A percentile compares a stretch with the other conserved stretches of the same genome.
Conservation (phyloP, 768 basidiomycete species). For the Gyrodon lividus region DNA sequence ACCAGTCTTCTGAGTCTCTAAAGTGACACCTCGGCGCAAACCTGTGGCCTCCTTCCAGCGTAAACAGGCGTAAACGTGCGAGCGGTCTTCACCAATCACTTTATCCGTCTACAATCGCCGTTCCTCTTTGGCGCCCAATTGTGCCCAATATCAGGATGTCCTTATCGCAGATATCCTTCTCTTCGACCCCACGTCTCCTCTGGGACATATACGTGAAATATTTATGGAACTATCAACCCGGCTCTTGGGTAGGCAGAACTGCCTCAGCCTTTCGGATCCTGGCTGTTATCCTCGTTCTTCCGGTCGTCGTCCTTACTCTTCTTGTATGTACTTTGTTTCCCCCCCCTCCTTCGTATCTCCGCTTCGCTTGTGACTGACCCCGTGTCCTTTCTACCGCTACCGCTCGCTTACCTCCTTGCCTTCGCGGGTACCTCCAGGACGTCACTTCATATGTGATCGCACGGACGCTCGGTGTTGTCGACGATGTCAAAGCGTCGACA, state of each 20-base stretch:
- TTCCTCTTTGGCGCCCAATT: too few species aligned
- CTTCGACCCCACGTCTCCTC: slow-evolving; percentile 41
- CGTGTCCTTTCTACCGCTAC: slow-evolving; percentile 1
- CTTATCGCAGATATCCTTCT: slow-evolving; percentile 16
- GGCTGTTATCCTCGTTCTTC: slow-evolving; percentile 48
- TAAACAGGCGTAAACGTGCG: slow-evolving; percentile 12
- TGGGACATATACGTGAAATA: slow-evolving; percentile 63
- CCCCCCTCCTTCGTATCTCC: slow-evolving; percentile 16
- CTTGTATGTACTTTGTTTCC: slow-evolving; percentile 47
- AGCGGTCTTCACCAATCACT: background rate
- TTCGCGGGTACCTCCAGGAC: slow-evolving; percentile 47
- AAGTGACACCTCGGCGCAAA: background rate
- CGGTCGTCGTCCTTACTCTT: slow-evolving; percentile 60
- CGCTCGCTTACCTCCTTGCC: background rate
- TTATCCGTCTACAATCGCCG: slow-evolving; percentile 4
- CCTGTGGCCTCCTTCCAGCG: slow-evolving; percentile 11
- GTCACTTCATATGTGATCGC: slow-evolving; percentile 80
- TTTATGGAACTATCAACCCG: slow-evolving; percentile 61
- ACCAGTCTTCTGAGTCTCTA: background rate
- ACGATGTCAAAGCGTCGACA: slow-evolving; percentile 72
- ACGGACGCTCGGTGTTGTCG: slow-evolving; percentile 75
- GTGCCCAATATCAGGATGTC: background rate
- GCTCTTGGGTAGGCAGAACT: slow-evolving; percentile 65
- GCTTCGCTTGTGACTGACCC: slow-evolving; percentile 5
- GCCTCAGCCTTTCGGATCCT: slow-evolving; percentile 66